Conservation (phyloP, 1,284 basidiomycete species). For the Papiliotrema flavescens region DNA sequence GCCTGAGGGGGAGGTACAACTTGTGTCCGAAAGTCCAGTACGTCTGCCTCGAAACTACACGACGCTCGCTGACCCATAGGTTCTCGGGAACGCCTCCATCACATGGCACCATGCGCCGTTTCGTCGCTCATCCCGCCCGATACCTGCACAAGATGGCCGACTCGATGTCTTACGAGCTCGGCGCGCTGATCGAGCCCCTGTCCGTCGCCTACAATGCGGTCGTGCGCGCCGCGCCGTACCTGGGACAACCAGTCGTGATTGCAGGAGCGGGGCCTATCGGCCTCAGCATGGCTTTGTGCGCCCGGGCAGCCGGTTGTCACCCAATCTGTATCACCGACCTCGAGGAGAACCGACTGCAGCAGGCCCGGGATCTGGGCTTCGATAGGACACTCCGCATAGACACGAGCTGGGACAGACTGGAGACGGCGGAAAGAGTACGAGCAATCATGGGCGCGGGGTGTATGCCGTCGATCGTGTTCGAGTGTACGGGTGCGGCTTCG, state of each 20-base stretch:
- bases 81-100: slow-evolving; percentile 38
- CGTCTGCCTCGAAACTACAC: slow-evolving; percentile 2
- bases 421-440: slow-evolving; percentile 23
- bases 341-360: slow-evolving; percentile 40
- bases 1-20: slow-evolving; percentile 42
- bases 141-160: slow-evolving; percentile 51
- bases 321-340: slow-evolving; percentile 50
- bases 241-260: slow-evolving; percentile 38
- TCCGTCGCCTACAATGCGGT: slow-evolving; percentile 46
- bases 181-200: slow-evolving; percentile 48
- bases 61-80: slow-evolving; percentile 1
- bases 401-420: slow-evolving; percentile 17
- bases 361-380: slow-evolving; percentile 43
- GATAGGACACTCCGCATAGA: slow-evolving; percentile 29
- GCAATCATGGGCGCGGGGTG: slow-evolving; percentile 20
- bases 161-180: slow-evolving; percentile 44
- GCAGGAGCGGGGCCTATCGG: slow-evolving; percentile 47
- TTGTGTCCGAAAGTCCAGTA: slow-evolving; percentile 36
- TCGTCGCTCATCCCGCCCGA: slow-evolving; percentile 48
- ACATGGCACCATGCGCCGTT: slow-evolving; percentile 41
- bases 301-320: slow-evolving; percentile 46
- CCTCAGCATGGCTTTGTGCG: slow-evolving; percentile 46
- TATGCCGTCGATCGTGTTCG: slow-evolving; percentile 36
- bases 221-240: slow-evolving; percentile 38
- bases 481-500: slow-evolving; percentile 47